Base-by-base conservation (phyloP, 345 rosid genomes). In the Moringa oleifera region DNA sequence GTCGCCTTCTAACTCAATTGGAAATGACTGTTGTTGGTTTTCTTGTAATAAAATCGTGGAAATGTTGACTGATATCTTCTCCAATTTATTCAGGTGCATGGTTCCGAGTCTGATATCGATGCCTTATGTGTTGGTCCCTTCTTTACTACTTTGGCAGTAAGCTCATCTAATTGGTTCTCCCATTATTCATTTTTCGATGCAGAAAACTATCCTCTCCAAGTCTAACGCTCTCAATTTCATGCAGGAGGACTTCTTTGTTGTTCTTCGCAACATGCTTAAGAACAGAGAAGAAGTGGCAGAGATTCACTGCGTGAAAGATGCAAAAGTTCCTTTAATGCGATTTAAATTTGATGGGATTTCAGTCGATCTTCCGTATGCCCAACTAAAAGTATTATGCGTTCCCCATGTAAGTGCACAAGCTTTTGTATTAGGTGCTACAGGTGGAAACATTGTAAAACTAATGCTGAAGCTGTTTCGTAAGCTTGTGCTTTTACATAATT, bases 31-130 rank as follows among this genome's bases (percentile, higher is more conserved):
- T n/a, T n/a, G n/a, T n/a, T n/a, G n/a, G n/a, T n/a, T n/a, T n/a
- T n/a, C n/a, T n/a, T n/a, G n/a, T n/a, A n/a, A n/a, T n/a, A n/a
- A n/a, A n/a, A n/a, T n/a, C n/a, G n/a, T n/a, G n/a, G n/a, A n/a
- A n/a, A 4, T 33, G 37, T 33, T 33, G 11, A 25, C 37, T 55
- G 7, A 25, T 65, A 41, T 23, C 18, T 18, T 47, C 51, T 51
- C 45, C 11, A 6, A 41, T 41, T 65, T 36, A 18, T 54, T 18
- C 59, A 85, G 87, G 90, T 75, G 73, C 79, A 82, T 65, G 79
- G 76, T 69, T 75, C 84, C 61, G 81, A 85, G 24, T 85, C 91
- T 3, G 86, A 83, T 60, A 79, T 85, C 33, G 83, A 83, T 58
- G 86, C 81, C 47, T 54, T 85, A 59, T 83, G 86, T 63, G 65